Percentiles rank a stretch among this genome's conserved stretches.
These are phyloP conservation scores for Aureobasidium sp. DNA, from an alignment of 2,329 filamentous ascomycete genomes.

Conservation along the genomic window DNA sequence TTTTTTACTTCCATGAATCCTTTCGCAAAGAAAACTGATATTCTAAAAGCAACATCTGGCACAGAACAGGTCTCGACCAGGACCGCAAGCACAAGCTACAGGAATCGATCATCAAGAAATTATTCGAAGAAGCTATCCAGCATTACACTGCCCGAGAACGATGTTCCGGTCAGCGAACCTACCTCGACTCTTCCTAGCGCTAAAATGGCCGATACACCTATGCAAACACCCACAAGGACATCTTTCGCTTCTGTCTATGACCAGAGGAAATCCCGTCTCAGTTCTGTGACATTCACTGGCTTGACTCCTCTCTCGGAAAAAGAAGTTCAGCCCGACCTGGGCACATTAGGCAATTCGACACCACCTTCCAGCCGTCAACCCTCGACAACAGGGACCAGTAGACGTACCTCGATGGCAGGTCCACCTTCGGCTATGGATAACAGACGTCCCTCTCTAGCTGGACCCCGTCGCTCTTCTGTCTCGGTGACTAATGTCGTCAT, in stretches of 20 bases:
- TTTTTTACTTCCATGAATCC: background rate
- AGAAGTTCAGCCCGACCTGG: background rate
- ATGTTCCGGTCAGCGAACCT: background rate
- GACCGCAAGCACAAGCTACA: background rate
- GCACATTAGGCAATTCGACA: background rate
- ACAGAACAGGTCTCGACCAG: background rate
- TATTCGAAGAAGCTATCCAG: conserved; percentile 3
- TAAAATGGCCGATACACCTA: background rate
- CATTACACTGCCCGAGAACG: background rate
- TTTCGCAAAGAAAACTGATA: background rate
- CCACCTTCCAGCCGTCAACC: background rate
- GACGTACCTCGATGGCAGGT: background rate
- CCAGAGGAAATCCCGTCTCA: background rate
- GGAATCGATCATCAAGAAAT: background rate
- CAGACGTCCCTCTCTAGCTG: background rate
- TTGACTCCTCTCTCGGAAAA: background rate
- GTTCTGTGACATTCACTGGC: background rate
- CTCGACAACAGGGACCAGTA: background rate
- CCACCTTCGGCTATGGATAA: background rate
- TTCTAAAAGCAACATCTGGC: background rate
- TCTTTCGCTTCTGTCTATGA: background rate
- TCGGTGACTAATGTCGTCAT: conserved; percentile 13
- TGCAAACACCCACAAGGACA: background rate
- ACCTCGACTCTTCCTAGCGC: background rate
- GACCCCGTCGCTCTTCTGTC: conserved; percentile 5